phyloP scores from a whole-genome alignment of 441 rosid species.

The Syzygium syzygioides region DNA sequence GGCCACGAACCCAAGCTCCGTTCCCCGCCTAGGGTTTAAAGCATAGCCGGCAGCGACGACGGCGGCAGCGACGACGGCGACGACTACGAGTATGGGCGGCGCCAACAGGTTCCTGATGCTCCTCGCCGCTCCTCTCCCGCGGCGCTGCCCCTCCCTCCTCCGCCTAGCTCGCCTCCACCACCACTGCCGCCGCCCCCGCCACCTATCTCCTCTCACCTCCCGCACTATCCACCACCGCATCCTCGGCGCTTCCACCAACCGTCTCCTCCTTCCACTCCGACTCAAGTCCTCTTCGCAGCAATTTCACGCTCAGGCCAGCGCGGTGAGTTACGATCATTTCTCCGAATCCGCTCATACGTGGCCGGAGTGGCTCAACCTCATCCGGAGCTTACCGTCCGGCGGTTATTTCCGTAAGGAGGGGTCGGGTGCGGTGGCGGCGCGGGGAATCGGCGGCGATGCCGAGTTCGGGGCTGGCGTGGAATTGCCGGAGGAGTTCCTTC shows the following conservation, averaged over 20 bases:
- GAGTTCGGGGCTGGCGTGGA: constrained; percentile 24
- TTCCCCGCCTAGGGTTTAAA: constrained; percentile 1
- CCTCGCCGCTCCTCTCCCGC: constrained; percentile 35
- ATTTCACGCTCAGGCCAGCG: constrained; percentile 23
- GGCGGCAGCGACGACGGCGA: not conserved
- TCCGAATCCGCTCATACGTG: constrained; percentile 24
- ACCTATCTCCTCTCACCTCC: not conserved
- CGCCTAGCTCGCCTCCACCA: constrained; percentile 22
- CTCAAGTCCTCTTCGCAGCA: constrained; percentile 15
- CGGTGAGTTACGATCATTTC: constrained; percentile 1
- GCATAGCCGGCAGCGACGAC: not conserved
- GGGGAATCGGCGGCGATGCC: not conserved
- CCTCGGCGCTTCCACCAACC: constrained; percentile 3
- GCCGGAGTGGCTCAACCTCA: constrained; percentile 52
- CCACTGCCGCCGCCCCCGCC: constrained; percentile 6
- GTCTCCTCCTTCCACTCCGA: not conserved
- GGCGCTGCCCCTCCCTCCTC: constrained; percentile 19
- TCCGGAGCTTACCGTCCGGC: constrained; percentile 30
- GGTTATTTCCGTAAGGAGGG: constrained; percentile 35
- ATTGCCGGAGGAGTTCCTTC: constrained; percentile 44
- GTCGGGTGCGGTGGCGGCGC: not conserved
- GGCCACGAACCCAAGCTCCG: not conserved
- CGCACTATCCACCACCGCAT: constrained; percentile 9
- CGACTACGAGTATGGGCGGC: constrained; percentile 33
- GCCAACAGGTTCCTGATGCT: constrained; percentile 55